Evolutionary conservation across 1,284 basidiomycete species (phyloP), one percentile per base, ranked within the genome.

Genomic region (Ceratobasidium sp.): DNA sequence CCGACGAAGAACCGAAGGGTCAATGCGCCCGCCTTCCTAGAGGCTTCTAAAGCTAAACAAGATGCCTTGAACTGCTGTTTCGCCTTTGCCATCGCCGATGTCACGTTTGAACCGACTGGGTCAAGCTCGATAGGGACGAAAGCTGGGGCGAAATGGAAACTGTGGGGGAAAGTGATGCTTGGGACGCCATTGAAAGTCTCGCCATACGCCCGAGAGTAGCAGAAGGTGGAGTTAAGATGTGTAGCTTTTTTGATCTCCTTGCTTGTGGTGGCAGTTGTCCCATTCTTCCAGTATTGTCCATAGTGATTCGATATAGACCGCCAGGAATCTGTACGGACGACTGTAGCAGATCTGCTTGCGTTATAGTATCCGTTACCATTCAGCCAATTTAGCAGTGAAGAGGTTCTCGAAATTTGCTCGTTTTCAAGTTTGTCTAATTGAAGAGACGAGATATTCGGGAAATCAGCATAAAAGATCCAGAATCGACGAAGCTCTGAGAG

Each of bases 201-300:
- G 3, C 88, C 87, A 0, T 17, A 48, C 10, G 82, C 80, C 28
- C 2, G 82, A 75, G 86, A 86, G 80, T 87, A 89, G 0, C 84
- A 84, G 61, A 90, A 89, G 0, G 86, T 88, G 0, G 89, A 88
- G 76, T 90, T 90, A 46, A 86, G 78, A 23, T 84, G 56, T 0
- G 81, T 86, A 1, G 87, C 84, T 0, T 80, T 75, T 0, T 81
- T 76, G 17, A 82, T 77, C 3, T 81, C 78, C 40, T 81, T 81
- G 0, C 80, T 26, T 23, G 83, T 81, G 33, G 81, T 78, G 50
- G 84, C 85, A 0, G 86, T 87, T 1, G 85, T 81, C 0, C 89
- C 89, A 0, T 84, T 85, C 54, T 82, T 83, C 88, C 88, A 89
- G 80, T 85, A 90, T 1, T 80, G 80, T 6, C 77, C 64, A 77